phyloP scores from a whole-genome alignment of 495 filamentous ascomycete species.

The Penicillium crystallinum region DNA sequence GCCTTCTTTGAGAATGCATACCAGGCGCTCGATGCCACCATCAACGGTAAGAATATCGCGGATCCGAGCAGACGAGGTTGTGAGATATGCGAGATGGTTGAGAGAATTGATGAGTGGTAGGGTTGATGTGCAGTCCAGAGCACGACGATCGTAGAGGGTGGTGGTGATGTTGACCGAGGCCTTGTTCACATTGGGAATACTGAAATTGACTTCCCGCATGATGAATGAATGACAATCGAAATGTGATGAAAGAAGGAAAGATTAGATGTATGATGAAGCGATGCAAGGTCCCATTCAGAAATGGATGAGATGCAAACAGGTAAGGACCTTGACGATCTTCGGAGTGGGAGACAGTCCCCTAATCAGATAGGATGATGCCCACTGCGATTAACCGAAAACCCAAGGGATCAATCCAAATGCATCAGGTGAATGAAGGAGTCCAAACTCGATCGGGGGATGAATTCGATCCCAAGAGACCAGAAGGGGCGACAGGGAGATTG shows the following conservation, averaged over 20 bases:
- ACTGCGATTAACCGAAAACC: conserved; percentile 10
- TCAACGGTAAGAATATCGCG: conserved; percentile 96
- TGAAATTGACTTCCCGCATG: conserved; percentile 99
- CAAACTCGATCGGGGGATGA: neutral
- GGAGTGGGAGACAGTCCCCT: conserved; percentile 20
- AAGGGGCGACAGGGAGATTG: conserved; percentile 11
- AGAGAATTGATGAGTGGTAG: conserved; percentile 96
- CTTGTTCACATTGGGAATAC: conserved; percentile 99
- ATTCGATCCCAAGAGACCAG: conserved; percentile 6
- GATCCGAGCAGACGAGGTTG: conserved; percentile 96
- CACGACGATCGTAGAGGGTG: conserved; percentile 93
- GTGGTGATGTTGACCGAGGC: conserved; percentile 98
- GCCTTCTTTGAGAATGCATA: conserved; percentile 96
- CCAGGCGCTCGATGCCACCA: conserved; percentile 91
- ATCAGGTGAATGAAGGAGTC: conserved; percentile 13
- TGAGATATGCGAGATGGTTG: conserved; percentile 96
- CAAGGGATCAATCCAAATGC: conserved; percentile 18
- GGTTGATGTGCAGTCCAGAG: conserved; percentile 96
- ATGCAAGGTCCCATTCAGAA: conserved; percentile 12
- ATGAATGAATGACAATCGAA: conserved; percentile 21
- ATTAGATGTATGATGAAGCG: conserved; percentile 1
- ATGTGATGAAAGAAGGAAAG: neutral
- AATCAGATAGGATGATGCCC: conserved; percentile 15
- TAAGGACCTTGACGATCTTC: conserved; percentile 19
- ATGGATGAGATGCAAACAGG: conserved; percentile 7